phyloP scores from a whole-genome alignment of 2,329 filamentous ascomycete genomes.

The Clonostachys rhizophaga region DNA sequence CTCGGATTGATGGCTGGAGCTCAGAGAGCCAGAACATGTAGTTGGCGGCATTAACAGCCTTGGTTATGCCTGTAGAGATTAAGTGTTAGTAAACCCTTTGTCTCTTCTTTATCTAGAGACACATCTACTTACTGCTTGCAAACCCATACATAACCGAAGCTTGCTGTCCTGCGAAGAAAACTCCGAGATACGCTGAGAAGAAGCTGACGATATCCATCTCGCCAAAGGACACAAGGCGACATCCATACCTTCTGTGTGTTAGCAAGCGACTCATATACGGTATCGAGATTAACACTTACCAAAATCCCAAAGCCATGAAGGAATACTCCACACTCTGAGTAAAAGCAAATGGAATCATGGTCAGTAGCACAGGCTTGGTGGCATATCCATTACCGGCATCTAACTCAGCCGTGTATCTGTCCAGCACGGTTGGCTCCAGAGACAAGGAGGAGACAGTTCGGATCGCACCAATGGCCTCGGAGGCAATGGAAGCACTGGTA shows the following conservation, averaged over 20 bases:
- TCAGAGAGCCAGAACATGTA: constrained; percentile 78
- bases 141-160: constrained; percentile 47
- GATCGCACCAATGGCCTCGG: constrained; percentile 27
- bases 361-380: constrained; percentile 69
- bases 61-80: constrained; percentile 89
- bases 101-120: too few species aligned
- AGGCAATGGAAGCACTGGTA: constrained; percentile 35
- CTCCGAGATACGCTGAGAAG: constrained; percentile 82
- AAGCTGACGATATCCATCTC: constrained; percentile 83
- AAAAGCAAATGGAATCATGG: constrained; percentile 74
- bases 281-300: too few species aligned
- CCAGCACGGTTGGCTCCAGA: constrained; percentile 75
- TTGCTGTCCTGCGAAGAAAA: constrained; percentile 90
- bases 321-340: constrained; percentile 83
- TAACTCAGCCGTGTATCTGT: constrained; percentile 64
- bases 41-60: constrained; percentile 79
- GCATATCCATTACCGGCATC: constrained; percentile 62
- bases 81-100: constrained; percentile 61
- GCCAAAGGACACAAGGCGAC: constrained; percentile 62
- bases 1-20: constrained; percentile 73
- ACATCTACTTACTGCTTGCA: too few species aligned
- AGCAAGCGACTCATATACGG: too few species aligned
- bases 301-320: constrained; percentile 84
- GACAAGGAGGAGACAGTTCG: constrained; percentile 52
- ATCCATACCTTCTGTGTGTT: constrained; percentile 61